Evolutionary conservation across 805 yeast genomes (phyloP), one percentile per base, ranked within the genome.

Genomic region (Schwanniomyces pseudopolymorphus): DNA sequence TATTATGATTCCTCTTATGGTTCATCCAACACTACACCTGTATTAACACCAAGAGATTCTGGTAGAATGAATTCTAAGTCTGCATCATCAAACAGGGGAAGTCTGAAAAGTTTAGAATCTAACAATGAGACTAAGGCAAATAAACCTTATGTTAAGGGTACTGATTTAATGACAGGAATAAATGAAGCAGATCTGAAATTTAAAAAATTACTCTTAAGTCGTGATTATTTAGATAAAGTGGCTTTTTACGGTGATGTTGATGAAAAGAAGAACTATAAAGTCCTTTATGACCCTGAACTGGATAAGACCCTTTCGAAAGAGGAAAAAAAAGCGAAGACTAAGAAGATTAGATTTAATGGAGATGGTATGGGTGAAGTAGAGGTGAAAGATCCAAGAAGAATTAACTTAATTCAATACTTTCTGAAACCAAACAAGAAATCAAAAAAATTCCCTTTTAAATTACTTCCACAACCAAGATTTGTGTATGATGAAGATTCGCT

Each of bases 401-500:
- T 45, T 1, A 54, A 53, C 16, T 40, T 56, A 13, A 51, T 55
- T 6, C 53, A 57, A 11, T 73, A 72, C 45, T 61, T 70, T 31
- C 60, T 58, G 21, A 72, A 71, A 49, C 72, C 70, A 7, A 63
- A 60, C 55, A 74, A 72, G 52, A 59, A 56, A 43, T 64, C 72
- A 11, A 75, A 68, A 48, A 71, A 69, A 38, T 59, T 69, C 39
- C 76, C 76, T 0, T 73, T 63, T 56, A 75, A 70, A 49, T 70
- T 71, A 16, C 63, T 77, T 13, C 73, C 76, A 0, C 63, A 63
- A 25, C 67, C 79, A 2, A 70, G 69, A 47, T 76, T 74, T 52
- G 54, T 61, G 4, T 87, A 76, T 60, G 96, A 89, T 61, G 76
- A 82, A 47, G 74, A 84, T 56, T 87, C 95, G 0, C 59, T 88